phyloP scores from a whole-genome alignment of 441 rosid genomes.

The Mallotus japonicus region DNA sequence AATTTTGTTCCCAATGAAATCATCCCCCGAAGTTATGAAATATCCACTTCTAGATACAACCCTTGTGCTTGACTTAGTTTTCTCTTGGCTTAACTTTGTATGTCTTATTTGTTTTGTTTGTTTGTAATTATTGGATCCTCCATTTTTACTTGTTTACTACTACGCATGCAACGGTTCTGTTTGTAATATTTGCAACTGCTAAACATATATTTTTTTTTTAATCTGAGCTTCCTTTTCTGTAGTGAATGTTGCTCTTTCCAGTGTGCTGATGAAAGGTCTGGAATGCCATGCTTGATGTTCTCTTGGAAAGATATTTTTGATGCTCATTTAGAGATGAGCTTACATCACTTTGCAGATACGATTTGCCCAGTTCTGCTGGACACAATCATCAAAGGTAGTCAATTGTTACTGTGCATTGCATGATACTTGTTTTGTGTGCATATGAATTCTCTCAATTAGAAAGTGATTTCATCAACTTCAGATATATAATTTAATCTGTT shows the following conservation, averaged over 20 bases:
- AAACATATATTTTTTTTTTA: neutral
- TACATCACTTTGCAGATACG: constrained; percentile 51
- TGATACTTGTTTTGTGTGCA: neutral
- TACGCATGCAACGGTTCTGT: neutral
- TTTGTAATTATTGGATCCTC: neutral
- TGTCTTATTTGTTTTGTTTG: neutral
- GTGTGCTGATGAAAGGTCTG: constrained; percentile 37
- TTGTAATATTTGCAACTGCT: neutral
- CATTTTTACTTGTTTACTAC: neutral
- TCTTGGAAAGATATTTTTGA: constrained; percentile 43
- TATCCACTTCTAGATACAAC: neutral
- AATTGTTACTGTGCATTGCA: neutral
- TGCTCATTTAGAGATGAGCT: constrained; percentile 43
- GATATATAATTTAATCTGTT: neutral
- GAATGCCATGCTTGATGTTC: constrained; percentile 73
- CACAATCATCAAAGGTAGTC: constrained; percentile 79
- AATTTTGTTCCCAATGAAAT: neutral
- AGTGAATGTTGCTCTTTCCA: constrained; percentile 72
- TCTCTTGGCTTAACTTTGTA: too few species aligned
- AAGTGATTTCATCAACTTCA: neutral
- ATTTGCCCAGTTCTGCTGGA: constrained; percentile 76
- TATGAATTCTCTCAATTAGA: neutral
- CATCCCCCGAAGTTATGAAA: neutral
- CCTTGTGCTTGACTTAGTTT: neutral
- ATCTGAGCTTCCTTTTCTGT: constrained; percentile 25